phyloP scores from a whole-genome alignment of 352 stramenopile genomes.

The Phytophthora vignae region DNA sequence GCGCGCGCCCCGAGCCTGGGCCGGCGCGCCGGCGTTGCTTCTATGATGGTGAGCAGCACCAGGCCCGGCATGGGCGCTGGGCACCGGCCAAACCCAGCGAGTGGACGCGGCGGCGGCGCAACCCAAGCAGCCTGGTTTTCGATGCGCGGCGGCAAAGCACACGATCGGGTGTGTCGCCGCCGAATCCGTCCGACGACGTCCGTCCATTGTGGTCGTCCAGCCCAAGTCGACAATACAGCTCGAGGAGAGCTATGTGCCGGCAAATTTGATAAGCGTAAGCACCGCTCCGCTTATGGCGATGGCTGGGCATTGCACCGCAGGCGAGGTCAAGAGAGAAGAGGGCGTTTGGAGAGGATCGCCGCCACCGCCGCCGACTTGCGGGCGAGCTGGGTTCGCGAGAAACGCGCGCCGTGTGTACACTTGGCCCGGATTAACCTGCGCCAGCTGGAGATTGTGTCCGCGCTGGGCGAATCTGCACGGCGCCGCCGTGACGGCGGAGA shows the following conservation, averaged over 20 bases:
- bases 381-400: conserved; percentile 13
- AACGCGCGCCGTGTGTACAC: conserved; percentile 15
- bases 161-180: conserved; percentile 8
- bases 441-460: conserved; percentile 24
- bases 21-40: conserved; percentile 16
- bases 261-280: not conserved
- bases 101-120: conserved; percentile 15
- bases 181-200: not conserved
- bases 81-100: conserved; percentile 9
- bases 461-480: conserved; percentile 28
- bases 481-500: conserved; percentile 12
- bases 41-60: conserved; percentile 29
- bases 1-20: not conserved
- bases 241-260: not conserved
- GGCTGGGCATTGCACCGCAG: not conserved
- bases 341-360: conserved; percentile 3
- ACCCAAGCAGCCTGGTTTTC: conserved; percentile 38
- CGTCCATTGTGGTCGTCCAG: too few relatives aligned
- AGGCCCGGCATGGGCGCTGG: conserved; percentile 6
- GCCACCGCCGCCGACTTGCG: not conserved
- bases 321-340: not conserved
- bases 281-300: conserved; percentile 5
- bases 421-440: not conserved
- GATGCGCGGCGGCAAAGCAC: conserved; percentile 30
- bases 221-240: not conserved